Conservation (phyloP, 2,329 filamentous ascomycete species). For the Endocalyx cinctus region DNA sequence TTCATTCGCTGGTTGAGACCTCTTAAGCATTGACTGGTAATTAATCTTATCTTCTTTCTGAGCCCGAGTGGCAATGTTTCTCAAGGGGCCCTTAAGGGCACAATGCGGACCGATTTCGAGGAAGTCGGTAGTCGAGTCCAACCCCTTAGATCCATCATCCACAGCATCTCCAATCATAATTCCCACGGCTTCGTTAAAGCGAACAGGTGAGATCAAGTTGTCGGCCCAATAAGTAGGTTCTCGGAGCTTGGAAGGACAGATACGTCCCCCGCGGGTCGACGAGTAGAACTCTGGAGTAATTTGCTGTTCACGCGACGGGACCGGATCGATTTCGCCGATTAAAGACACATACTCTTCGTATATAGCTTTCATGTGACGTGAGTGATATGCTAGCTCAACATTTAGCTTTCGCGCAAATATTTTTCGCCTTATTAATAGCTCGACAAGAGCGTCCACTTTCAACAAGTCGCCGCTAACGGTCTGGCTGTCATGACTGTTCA, state of each 20-base stretch:
- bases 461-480: background rate
- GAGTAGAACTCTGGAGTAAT: background rate
- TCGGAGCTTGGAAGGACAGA: background rate
- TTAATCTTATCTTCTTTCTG: background rate
- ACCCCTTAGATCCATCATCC: background rate
- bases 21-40: slow-evolving; percentile 1
- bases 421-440: background rate
- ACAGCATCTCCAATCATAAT: background rate
- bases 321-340: background rate
- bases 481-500: background rate
- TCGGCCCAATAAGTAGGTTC: background rate
- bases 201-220: background rate
- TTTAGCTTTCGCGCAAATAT: background rate
- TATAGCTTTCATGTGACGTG: background rate
- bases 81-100: background rate
- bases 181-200: background rate
- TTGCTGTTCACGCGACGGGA: no score
- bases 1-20: background rate
- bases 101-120: background rate
- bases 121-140: background rate
- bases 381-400: background rate
- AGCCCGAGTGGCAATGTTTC: background rate
- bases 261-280: background rate
- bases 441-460: background rate
- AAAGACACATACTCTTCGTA: background rate